Conservation (phyloP, 2,329 filamentous ascomycete genomes). For the Zasmidium citrigriseum region DNA sequence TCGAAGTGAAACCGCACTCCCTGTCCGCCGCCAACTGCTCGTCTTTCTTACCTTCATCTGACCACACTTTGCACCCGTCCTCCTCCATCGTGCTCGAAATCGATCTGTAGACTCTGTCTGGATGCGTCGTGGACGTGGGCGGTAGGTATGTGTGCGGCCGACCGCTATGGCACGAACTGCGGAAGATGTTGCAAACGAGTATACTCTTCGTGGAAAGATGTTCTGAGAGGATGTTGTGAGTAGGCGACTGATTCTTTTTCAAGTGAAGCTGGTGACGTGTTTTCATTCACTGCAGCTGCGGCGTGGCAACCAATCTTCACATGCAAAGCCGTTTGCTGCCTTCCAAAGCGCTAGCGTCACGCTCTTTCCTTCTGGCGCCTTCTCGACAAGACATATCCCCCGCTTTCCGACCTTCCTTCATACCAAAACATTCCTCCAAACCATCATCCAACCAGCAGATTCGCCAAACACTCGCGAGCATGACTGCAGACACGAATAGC, state of each 20-base stretch:
- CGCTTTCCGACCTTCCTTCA: too few relatives aligned
- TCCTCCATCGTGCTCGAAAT: neutral
- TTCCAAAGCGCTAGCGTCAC: neutral
- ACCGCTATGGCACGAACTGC: neutral
- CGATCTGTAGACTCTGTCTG: neutral
- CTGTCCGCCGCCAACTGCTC: neutral
- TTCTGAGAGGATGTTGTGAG: neutral
- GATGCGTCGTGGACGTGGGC: neutral
- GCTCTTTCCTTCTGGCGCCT: neutral
- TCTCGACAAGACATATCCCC: neutral
- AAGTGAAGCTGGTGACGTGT: neutral
- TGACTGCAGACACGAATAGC: neutral
- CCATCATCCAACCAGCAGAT: neutral
- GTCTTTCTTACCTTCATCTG: neutral
- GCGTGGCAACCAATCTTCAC: neutral
- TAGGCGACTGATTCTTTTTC: neutral
- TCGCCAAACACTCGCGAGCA: neutral
- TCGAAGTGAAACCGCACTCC: neutral
- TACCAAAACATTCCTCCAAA: neutral
- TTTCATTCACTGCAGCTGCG: neutral
- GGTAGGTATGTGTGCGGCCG: neutral
- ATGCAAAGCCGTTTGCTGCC: constrained; percentile 13
- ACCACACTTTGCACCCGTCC: constrained; percentile 2
- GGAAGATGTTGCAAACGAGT: neutral
- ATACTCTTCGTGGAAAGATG: neutral